Conservation (phyloP, 225 moss, liverwort and hornwort genomes). For the Neckera pumila region DNA sequence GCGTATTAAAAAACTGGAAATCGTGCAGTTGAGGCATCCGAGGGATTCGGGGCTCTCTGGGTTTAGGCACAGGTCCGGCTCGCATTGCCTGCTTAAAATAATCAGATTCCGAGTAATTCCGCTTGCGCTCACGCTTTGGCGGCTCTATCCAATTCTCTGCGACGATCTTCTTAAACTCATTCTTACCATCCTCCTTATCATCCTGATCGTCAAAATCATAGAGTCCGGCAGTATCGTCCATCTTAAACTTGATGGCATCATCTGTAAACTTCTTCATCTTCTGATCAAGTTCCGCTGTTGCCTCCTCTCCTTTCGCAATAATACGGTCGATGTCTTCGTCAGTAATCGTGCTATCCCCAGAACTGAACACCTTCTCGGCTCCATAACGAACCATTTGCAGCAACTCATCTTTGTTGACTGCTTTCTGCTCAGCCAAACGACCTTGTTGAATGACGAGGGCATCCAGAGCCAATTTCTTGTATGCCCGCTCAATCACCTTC, state of each 20-base stretch:
- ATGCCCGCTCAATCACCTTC: constrained; percentile 98
- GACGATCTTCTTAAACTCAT: constrained; percentile 85
- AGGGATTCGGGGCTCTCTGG: constrained; percentile 92
- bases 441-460: constrained; percentile 99
- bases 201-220: constrained; percentile 95
- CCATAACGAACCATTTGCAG: constrained; percentile 99
- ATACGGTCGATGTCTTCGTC: constrained; percentile 99
- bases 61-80: constrained; percentile 82
- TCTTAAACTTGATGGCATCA: constrained; percentile 99
- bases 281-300: constrained; percentile 94
- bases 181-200: constrained; percentile 85
- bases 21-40: constrained; percentile 98
- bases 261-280: constrained; percentile 99
- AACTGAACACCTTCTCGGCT: constrained; percentile 98
- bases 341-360: constrained; percentile 95
- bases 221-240: constrained; percentile 98
- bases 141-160: constrained; percentile 99
- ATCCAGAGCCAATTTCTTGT: constrained; percentile 97
- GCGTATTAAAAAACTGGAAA: constrained; percentile 96
- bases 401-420: constrained; percentile 96
- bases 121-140: constrained; percentile 88
- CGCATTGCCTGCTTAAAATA: constrained; percentile 99
- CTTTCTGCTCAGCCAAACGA: constrained; percentile 98
- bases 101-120: constrained; percentile 99
- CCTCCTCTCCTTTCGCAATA: constrained; percentile 99